A percentile compares a stretch with the other conserved stretches of the same genome.
These are phyloP conservation scores for Globisporangium barbulae DNA, from an alignment of 352 stramenopile species.

Conservation along the genomic window DNA sequence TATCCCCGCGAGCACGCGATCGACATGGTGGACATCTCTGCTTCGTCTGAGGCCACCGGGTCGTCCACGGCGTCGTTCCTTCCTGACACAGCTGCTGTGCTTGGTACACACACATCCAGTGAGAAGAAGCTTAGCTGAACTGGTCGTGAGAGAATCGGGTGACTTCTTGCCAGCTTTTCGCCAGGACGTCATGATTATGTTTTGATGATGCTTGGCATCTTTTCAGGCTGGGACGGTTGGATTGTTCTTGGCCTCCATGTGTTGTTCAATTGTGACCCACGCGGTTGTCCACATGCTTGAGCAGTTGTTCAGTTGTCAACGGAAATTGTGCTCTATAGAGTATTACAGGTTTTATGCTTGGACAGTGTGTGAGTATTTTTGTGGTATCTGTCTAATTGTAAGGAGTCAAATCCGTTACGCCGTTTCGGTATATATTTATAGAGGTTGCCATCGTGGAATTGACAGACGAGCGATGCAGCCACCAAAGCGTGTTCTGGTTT, in stretches of 20 bases:
- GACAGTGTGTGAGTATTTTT: not conserved
- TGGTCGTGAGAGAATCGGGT: not conserved
- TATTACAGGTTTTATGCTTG: not conserved
- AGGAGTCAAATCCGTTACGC: not conserved
- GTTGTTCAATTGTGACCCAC: slow-evolving; percentile 12
- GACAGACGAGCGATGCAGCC: not conserved
- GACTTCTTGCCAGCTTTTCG: not conserved
- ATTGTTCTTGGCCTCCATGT: slow-evolving; percentile 10
- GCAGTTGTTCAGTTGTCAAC: no score
- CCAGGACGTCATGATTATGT: not conserved
- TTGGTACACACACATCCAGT: not conserved
- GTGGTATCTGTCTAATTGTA: not conserved
- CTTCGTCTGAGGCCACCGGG: not conserved
- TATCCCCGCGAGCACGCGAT: slow-evolving; percentile 42
- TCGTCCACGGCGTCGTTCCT: slow-evolving; percentile 30
- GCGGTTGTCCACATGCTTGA: not conserved
- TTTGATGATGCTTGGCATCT: not conserved
- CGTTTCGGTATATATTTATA: slow-evolving; percentile 2
- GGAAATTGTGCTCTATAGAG: not conserved
- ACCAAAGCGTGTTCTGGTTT: not conserved
- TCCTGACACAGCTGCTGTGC: not conserved
- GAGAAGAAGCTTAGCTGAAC: not conserved
- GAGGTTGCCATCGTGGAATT: not conserved
- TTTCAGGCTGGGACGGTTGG: not conserved
- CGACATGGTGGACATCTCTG: slow-evolving; percentile 28